These are phyloP conservation scores for Penicillium oxalicum DNA, from an alignment of 2,329 filamentous ascomycete species.

Conservation along the genomic window DNA sequence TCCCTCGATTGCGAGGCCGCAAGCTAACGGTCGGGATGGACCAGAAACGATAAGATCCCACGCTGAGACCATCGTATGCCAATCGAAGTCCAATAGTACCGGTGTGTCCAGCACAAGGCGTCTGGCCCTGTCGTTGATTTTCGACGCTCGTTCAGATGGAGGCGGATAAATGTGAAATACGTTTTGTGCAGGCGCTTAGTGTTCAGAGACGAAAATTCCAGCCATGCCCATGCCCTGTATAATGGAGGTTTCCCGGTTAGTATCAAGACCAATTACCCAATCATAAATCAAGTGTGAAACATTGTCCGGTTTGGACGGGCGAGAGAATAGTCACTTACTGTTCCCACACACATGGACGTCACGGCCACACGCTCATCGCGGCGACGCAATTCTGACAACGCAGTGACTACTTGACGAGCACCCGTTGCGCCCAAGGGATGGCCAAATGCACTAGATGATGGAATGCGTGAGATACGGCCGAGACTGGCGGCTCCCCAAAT, in stretches of 20 bases:
- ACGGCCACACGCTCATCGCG: conserved; percentile 74
- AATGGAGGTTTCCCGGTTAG: not conserved
- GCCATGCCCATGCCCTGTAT: conserved; percentile 65
- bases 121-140: no score
- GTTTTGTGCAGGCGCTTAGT: conserved; percentile 29
- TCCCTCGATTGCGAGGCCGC: no score
- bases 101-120: no score
- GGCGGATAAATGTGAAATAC: no score
- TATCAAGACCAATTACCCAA: conserved; percentile 2
- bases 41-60: no score
- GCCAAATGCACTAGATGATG: conserved; percentile 59
- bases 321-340: conserved; percentile 50
- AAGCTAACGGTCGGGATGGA: no score
- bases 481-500: no score
- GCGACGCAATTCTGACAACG: conserved; percentile 78
- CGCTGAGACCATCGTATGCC: no score
- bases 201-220: conserved; percentile 87
- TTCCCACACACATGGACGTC: conserved; percentile 91
- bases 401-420: conserved; percentile 80
- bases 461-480: not conserved
- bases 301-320: not conserved
- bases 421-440: conserved; percentile 89
- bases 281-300: no score
- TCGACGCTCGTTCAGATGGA: no score
- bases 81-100: no score